A percentile compares a stretch with the other conserved stretches of the same genome.
Conservation (phyloP, 805 yeast species). For the Saccharomyces kudriavzevii region DNA sequence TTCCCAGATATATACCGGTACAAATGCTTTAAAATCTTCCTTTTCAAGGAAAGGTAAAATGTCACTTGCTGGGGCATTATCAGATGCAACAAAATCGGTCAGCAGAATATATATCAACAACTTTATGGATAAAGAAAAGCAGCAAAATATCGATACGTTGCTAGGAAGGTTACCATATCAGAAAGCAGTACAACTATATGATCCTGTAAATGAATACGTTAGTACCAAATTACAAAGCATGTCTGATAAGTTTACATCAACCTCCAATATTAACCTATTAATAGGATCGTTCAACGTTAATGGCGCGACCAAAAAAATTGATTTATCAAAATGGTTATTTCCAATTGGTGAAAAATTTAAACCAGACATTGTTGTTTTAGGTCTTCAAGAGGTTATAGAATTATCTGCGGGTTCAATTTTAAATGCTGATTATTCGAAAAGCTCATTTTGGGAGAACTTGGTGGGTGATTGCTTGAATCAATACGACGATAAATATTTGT, state of each 20-base stretch:
- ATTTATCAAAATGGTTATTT: constrained; percentile 69
- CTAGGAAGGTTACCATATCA: constrained; percentile 77
- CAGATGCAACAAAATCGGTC: constrained; percentile 94
- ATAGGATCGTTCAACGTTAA: constrained; percentile 85
- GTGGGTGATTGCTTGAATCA: constrained; percentile 57
- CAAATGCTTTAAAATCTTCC: constrained; percentile 92
- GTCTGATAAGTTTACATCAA: constrained; percentile 48
- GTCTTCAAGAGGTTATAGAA: constrained; percentile 91
- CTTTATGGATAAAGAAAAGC: constrained; percentile 86
- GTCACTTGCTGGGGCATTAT: constrained; percentile 94
- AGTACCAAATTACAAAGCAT: constrained; percentile 42
- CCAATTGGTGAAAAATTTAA: constrained; percentile 51
- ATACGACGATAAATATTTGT: constrained; percentile 45
- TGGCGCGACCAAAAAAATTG: constrained; percentile 53
- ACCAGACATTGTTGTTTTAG: constrained; percentile 83
- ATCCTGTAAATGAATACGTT: constrained; percentile 85
- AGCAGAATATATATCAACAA: constrained; percentile 92
- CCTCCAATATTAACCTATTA: constrained; percentile 53
- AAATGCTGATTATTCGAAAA: constrained; percentile 73
- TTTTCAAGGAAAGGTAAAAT: constrained; percentile 91
- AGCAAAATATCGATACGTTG: constrained; percentile 77
- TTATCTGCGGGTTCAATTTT: constrained; percentile 84
- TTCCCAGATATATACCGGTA: constrained; percentile 93
- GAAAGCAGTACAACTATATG: constrained; percentile 62
- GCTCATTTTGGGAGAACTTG: constrained; percentile 68